Conservation (phyloP, 2,329 filamentous ascomycete species). For the Fusarium albosuccineum region DNA sequence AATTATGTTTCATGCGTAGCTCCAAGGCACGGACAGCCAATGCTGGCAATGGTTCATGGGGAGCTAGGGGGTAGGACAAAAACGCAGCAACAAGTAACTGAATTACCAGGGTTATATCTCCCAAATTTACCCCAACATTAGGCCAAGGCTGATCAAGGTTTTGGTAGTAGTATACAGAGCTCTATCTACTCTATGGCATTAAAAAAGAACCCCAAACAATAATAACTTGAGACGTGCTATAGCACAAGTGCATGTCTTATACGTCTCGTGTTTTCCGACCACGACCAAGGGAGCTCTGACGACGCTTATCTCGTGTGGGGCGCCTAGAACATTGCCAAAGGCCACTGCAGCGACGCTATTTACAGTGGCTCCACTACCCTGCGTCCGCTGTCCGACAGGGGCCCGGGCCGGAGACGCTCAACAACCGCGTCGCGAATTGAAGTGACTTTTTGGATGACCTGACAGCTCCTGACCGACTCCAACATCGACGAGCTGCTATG, state of each 20-base stretch:
- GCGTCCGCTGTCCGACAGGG: slow-evolving; percentile 37
- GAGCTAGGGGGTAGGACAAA: background rate
- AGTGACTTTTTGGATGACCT: slow-evolving; percentile 40
- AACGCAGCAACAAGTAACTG: no score
- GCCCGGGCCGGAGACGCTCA: slow-evolving; percentile 23
- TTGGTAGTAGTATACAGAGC: no score
- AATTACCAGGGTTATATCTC: no score
- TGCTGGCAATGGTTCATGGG: slow-evolving; percentile 7
- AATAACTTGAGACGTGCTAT: no score
- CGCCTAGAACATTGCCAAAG: slow-evolving; percentile 8
- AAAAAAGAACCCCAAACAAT: no score
- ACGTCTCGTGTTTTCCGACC: no score
- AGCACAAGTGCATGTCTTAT: no score
- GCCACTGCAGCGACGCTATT: slow-evolving; percentile 18
- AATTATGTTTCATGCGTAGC: slow-evolving; percentile 47
- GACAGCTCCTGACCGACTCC: slow-evolving; percentile 45
- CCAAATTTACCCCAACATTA: no score
- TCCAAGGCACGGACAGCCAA: slow-evolving; percentile 15
- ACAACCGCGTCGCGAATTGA: slow-evolving; percentile 37
- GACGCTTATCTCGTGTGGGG: slow-evolving; percentile 30
- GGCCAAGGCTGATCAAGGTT: no score
- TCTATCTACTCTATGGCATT: no score
- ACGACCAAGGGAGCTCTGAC: background rate
- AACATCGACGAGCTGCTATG: slow-evolving; percentile 27
- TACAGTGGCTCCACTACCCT: slow-evolving; percentile 36